Base-by-base conservation (phyloP, 1,139 yeast species). In the Candida dubliniensis region DNA sequence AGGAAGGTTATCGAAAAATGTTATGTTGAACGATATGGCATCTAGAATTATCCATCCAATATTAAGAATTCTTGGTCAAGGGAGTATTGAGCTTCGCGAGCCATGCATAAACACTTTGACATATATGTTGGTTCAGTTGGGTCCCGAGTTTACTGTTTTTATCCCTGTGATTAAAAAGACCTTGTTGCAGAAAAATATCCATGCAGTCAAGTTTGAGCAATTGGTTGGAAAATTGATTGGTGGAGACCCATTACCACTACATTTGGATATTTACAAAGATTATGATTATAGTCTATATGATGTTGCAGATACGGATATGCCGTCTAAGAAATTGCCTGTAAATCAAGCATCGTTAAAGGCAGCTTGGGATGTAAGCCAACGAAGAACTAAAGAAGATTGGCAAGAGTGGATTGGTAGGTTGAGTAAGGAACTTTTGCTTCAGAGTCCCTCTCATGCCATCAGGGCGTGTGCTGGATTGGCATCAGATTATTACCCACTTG, bases 381-480 rank as follows among this genome's bases (percentile, higher is more conserved):
- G 95, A 51, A 78, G 95, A 37, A 89, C 97, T 0, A 82, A 85
- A 53, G 99, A 91, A 57, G 99, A 93, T 56, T 95, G 99, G 99
- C 91, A 87, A 58, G 99, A 93, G 58, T 95, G 99, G 99, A 82
- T 91, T 52, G 79, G 96, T 44, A 74, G 95, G 46, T 71, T 95
- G 40, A 84, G 95, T 57, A 86, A 89, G 44, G 97, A 90, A 59
- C 67, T 95, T 31, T 68, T 95, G 52, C 88, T 87, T 54, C 96
- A 91, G 60, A 87, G 96, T 40, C 96, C 99, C 4, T 89, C 97
- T 0, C 96, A 89, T 58, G 95, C 98, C 0, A 76, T 95, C 37
- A 76, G 98, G 53, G 96, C 98, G 0, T 93, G 99, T 61, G 89
- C 96, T 1, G 86, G 87, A 8, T 70, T 95, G 44, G 98, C 98